These are phyloP conservation scores for Chlorencoelia australis DNA, from an alignment of 2,329 filamentous ascomycete genomes.

Conservation along the genomic window DNA sequence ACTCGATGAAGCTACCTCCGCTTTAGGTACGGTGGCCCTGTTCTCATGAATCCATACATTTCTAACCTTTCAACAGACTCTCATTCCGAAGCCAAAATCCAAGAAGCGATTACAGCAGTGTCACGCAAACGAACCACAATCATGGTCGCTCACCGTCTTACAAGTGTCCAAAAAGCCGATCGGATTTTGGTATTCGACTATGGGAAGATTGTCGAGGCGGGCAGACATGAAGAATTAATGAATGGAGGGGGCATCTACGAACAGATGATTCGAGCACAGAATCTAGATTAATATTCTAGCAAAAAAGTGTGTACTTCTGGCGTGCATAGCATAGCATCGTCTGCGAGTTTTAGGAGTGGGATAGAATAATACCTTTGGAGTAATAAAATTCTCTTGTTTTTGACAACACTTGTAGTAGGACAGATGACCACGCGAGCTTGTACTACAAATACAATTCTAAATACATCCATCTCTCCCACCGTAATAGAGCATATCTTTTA, in stretches of 20 bases:
- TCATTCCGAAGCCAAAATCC: constrained; percentile 52
- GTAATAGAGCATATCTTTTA: too few species aligned
- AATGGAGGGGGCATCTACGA: constrained; percentile 38
- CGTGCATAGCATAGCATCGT: not conserved
- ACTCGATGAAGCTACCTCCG: constrained; percentile 73
- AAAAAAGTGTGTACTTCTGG: not conserved
- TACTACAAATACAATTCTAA: too few species aligned
- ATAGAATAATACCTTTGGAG: too few species aligned
- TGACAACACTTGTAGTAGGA: too few species aligned
- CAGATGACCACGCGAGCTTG: too few species aligned
- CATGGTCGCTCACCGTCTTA: constrained; percentile 47
- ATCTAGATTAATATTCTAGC: constrained; percentile 8
- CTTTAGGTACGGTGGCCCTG: constrained; percentile 51
- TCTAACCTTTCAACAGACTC: constrained; percentile 9
- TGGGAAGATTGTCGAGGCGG: constrained; percentile 42
- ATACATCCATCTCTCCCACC: too few species aligned
- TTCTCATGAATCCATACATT: not conserved
- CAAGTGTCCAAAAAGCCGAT: constrained; percentile 46
- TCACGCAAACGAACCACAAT: constrained; percentile 43
- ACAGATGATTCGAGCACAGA: constrained; percentile 19
- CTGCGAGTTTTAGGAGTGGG: too few species aligned
- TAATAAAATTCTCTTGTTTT: too few species aligned
- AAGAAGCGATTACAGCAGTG: constrained; percentile 52
- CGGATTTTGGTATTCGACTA: constrained; percentile 47
- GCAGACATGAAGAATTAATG: constrained; percentile 43